Percentiles rank a stretch among this genome's conserved stretches.
Evolutionary conservation across 2,329 filamentous ascomycete species (phyloP).

Genomic region (Ceratocystis cacaofunesta): DNA sequence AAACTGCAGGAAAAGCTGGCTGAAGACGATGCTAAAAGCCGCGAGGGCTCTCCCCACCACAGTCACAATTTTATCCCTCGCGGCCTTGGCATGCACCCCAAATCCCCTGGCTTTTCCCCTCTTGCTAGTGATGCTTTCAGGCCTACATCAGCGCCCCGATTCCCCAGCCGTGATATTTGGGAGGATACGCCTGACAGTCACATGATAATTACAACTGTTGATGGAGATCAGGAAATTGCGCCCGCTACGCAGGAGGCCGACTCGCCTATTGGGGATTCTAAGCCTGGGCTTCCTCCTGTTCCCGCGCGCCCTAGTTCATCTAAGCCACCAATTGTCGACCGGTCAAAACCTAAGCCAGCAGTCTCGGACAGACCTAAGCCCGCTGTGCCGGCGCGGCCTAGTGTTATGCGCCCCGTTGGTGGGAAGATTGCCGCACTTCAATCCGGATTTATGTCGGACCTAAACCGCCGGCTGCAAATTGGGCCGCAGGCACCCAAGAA

Average conservation of each 20-base stretch:
- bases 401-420: conserved; percentile 47
- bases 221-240: conserved; percentile 2
- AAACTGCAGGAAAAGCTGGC: conserved; percentile 51
- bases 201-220: conserved; percentile 61
- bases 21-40: conserved; percentile 33
- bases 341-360: conserved; percentile 41
- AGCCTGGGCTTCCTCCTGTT: conserved; percentile 14
- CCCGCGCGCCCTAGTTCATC: conserved; percentile 24
- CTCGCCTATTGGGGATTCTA: not conserved
- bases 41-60: conserved; percentile 24
- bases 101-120: conserved; percentile 4
- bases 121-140: conserved; percentile 6
- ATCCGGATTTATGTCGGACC: conserved; percentile 79
- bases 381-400: conserved; percentile 46
- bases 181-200: conserved; percentile 82
- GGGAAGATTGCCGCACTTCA: conserved; percentile 84
- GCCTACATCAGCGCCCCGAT: conserved; percentile 26
- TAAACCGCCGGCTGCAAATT: conserved; percentile 76
- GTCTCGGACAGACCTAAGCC: conserved; percentile 51
- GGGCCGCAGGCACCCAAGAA: conserved; percentile 72
- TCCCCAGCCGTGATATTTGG: conserved; percentile 88
- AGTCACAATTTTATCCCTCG: conserved; percentile 36
- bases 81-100: conserved; percentile 17
- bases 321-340: conserved; percentile 18
- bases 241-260: not conserved